Percentiles rank a stretch among this genome's conserved stretches.
These are phyloP conservation scores for Hypoxylon intermedium DNA, from an alignment of 495 filamentous ascomycete species.

Conservation along the genomic window DNA sequence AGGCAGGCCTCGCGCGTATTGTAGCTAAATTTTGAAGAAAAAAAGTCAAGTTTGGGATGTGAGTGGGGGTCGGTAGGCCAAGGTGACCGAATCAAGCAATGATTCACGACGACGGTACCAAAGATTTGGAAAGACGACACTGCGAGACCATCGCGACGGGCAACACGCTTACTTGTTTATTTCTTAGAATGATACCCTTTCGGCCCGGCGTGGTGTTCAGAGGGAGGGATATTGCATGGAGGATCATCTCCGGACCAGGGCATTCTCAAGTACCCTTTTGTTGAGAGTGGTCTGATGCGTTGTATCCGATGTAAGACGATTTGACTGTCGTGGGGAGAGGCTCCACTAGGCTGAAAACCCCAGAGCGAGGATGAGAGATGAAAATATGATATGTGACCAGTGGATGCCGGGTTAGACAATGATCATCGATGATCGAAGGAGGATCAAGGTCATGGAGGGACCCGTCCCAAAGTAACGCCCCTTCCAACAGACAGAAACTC, in stretches of 20 bases:
- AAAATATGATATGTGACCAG: constrained; percentile 41
- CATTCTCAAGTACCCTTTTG: constrained; percentile 25
- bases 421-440: constrained; percentile 42
- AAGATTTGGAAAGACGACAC: constrained; percentile 23
- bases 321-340: constrained; percentile 27
- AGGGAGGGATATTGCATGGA: constrained; percentile 22
- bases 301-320: constrained; percentile 33
- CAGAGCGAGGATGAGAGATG: constrained; percentile 33
- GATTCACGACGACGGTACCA: constrained; percentile 31
- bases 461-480: constrained; percentile 31
- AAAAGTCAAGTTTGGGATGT: constrained; percentile 34
- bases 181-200: constrained; percentile 40
- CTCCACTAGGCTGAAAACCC: constrained; percentile 37
- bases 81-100: constrained; percentile 35
- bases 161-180: constrained; percentile 18
- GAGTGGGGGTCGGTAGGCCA: constrained; percentile 35
- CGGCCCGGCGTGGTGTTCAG: constrained; percentile 16
- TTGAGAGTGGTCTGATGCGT: constrained; percentile 32
- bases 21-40: constrained; percentile 25
- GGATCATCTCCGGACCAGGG: constrained; percentile 29
- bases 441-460: constrained; percentile 33
- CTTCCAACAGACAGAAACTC: constrained; percentile 12
- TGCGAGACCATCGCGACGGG: not conserved
- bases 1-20: constrained; percentile 16
- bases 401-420: constrained; percentile 28